Base-by-base conservation (phyloP, 2,329 filamentous ascomycete species). In the Aureobasidium lini region DNA sequence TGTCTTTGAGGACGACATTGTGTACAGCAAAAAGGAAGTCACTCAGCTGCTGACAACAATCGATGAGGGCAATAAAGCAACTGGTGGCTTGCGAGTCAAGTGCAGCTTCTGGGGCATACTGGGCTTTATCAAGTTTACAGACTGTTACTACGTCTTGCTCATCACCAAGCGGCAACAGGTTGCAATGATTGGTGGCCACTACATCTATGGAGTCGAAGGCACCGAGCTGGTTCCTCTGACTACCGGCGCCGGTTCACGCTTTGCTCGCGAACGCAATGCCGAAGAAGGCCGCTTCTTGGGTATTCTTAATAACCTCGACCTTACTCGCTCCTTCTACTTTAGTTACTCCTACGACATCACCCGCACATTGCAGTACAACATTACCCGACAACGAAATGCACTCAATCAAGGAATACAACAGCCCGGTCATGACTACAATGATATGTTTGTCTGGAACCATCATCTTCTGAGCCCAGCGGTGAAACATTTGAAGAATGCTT, bases 371-470 rank as follows among this genome's bases (percentile, higher is more conserved):
- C 94, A 99, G 71, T 85, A 93, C 68, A 99, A 99, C 68, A 91
- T 99, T 62, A 86, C 86, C 18, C 82, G 85, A 34, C 91, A 96
- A 72, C 83, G 94, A 40, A 79, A 83, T 50, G 84, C 86, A 2
- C 74, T 95, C 52, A 81, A 84, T 32, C 79, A 85, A 62, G 89
- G 88, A 1, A 74, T 80, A 11, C 76, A 82, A 1, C 81, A 83
- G 31, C 79, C 81, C 3, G 60, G 62, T 6, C 77, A 79, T 42
- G 84, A 91, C 65, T 88, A 88, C 70, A 95, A 96, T 68, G 84
- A 88, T 40, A 99, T 99, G 94, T 99, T 99, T 70, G 88, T 97
- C 2, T 99, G 94, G 94, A 99, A 99, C 67, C 84, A 89, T 65
- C 89, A 96, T 72, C 80, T 99, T 4, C 80, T 99, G 16, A 80